Conservation (phyloP, 2,329 filamentous ascomycete genomes). For the Botrytis galanthina region DNA sequence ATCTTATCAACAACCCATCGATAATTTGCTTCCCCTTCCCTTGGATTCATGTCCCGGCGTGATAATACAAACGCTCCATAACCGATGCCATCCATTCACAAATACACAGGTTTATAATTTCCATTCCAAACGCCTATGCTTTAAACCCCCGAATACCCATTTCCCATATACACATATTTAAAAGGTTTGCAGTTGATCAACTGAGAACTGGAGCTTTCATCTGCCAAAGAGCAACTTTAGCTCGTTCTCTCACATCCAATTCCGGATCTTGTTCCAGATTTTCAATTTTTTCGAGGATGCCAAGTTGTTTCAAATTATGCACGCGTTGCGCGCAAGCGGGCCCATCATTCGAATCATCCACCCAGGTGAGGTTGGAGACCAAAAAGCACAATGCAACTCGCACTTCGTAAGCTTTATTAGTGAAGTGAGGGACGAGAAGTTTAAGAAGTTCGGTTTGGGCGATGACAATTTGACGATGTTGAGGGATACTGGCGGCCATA, state of each 20-base stretch:
- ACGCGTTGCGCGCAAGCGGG: slow-evolving; percentile 65
- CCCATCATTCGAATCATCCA: slow-evolving; percentile 70
- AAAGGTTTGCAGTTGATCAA: not conserved
- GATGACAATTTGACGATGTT: slow-evolving; percentile 75
- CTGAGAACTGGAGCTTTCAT: slow-evolving; percentile 45
- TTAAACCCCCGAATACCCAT: not conserved
- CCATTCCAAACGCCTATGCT: slow-evolving; percentile 13
- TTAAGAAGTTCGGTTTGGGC: slow-evolving; percentile 73
- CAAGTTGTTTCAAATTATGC: slow-evolving; percentile 65
- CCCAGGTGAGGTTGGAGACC: slow-evolving; percentile 80
- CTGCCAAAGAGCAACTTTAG: slow-evolving; percentile 75
- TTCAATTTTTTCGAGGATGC: slow-evolving; percentile 66
- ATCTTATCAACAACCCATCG: not conserved
- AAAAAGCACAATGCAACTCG: slow-evolving; percentile 79
- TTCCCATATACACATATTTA: not conserved
- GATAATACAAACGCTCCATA: slow-evolving; percentile 6
- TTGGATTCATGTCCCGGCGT: not conserved
- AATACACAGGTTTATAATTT: not conserved
- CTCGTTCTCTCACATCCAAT: slow-evolving; percentile 78
- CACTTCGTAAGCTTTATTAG: slow-evolving; percentile 69
- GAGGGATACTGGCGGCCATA: slow-evolving; percentile 76
- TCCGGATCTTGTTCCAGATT: slow-evolving; percentile 67
- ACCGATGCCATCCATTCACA: not conserved
- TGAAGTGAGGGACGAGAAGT: slow-evolving; percentile 70
- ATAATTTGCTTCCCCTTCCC: not conserved